Conservation (phyloP, 495 filamentous ascomycete genomes). For the Penicillium chermesinum region DNA sequence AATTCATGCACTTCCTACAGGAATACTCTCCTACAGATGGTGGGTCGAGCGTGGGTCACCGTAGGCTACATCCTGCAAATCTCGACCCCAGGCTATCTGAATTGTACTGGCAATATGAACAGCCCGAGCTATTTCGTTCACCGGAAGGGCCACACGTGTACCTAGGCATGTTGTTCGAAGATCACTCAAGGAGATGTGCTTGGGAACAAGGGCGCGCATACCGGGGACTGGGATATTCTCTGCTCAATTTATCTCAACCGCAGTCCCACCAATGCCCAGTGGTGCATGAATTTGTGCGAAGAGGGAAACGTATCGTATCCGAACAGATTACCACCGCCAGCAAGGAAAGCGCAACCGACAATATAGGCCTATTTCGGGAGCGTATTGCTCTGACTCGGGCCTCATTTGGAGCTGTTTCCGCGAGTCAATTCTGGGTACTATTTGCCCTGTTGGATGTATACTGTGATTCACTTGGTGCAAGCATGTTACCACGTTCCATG, state of each 20-base stretch:
- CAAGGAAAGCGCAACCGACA: conserved; percentile 12
- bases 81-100: conserved; percentile 35
- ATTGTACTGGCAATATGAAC: conserved; percentile 30
- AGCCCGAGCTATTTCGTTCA: conserved; percentile 9
- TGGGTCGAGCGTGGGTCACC: no score
- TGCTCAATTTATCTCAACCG: conserved; percentile 41
- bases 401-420: conserved; percentile 6
- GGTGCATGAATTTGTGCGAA: conserved; percentile 46
- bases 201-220: conserved; percentile 55
- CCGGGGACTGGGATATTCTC: conserved; percentile 55
- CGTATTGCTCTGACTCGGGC: conserved; percentile 17
- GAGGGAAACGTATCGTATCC: conserved; percentile 35
- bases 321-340: conserved; percentile 23
- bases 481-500: conserved; percentile 6
- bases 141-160: conserved; percentile 43
- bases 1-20: conserved; percentile 39
- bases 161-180: conserved; percentile 55
- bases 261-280: conserved; percentile 6
- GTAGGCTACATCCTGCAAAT: no score
- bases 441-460: conserved; percentile 34
- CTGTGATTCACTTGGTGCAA: conserved; percentile 1
- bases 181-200: conserved; percentile 52
- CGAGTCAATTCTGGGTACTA: conserved; percentile 29
- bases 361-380: conserved; percentile 10
- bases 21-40: no score